Evolutionary conservation across 2,329 filamentous ascomycete genomes (phyloP).

Genomic region (Calcarisporium arbuscula): DNA sequence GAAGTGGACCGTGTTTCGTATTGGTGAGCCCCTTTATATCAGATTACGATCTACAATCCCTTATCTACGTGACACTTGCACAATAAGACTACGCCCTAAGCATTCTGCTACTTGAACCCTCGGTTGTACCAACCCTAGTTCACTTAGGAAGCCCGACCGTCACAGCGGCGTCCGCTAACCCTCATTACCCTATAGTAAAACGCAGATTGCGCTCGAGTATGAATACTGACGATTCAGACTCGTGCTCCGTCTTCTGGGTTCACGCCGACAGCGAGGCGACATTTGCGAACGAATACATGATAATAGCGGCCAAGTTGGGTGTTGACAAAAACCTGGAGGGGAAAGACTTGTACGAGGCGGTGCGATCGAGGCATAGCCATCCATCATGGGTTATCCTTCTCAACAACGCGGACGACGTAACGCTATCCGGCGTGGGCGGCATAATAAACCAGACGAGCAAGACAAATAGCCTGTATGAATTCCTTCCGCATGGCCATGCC

Average conservation of each 20-base stretch:
- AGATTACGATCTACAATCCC: too few relatives aligned
- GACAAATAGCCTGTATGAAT: constrained; percentile 10
- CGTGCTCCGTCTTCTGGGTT: constrained; percentile 30
- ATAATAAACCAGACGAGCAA: not conserved
- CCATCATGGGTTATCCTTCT: constrained; percentile 22
- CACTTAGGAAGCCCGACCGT: too few relatives aligned
- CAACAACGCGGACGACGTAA: constrained; percentile 26
- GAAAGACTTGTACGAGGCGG: constrained; percentile 12
- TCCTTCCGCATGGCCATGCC: constrained; percentile 16
- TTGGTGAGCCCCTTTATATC: too few relatives aligned
- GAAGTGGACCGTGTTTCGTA: too few relatives aligned
- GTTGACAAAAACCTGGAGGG: constrained; percentile 13
- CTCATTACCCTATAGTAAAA: too few relatives aligned
- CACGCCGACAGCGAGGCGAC: constrained; percentile 25
- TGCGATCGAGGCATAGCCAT: constrained; percentile 8
- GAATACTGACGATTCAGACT: constrained; percentile 17
- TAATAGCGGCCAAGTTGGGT: constrained; percentile 19
- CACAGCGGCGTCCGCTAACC: too few relatives aligned
- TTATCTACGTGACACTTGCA: too few relatives aligned
- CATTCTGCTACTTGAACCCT: too few relatives aligned
- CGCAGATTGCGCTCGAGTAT: constrained; percentile 29
- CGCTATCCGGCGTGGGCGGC: constrained; percentile 18
- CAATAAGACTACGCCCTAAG: too few relatives aligned
- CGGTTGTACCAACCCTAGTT: too few relatives aligned
- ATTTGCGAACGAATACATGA: constrained; percentile 22